phyloP scores from a whole-genome alignment of 371 early-diverging fungal genomes.

The Actinomucor elegans region DNA sequence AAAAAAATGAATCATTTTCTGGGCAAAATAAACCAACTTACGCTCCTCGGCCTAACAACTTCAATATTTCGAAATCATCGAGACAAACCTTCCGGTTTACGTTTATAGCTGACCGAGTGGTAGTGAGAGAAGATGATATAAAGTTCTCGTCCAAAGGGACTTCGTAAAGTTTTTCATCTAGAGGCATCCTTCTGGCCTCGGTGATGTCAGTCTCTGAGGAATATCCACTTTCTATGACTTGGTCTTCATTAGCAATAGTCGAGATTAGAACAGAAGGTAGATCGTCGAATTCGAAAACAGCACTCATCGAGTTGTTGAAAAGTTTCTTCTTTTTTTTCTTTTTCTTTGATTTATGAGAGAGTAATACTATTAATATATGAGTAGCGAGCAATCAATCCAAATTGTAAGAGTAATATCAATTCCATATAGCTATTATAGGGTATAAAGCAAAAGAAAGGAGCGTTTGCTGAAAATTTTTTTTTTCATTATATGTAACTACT shows the following conservation, averaged over 20 bases:
- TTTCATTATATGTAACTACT: too few relatives aligned
- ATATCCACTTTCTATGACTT: conserved; percentile 35
- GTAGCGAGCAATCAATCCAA: conserved; percentile 10
- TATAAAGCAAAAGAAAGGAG: background rate
- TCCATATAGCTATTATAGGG: conserved; percentile 14
- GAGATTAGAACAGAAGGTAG: conserved; percentile 14
- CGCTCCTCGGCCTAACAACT: conserved; percentile 92
- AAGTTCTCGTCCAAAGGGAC: conserved; percentile 35
- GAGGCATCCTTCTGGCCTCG: conserved; percentile 28
- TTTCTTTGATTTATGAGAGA: conserved; percentile 2
- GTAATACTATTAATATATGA: conserved; percentile 7
- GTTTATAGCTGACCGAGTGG: conserved; percentile 19
- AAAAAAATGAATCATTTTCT: background rate
- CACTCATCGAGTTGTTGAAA: conserved; percentile 35
- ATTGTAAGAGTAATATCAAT: conserved; percentile 3
- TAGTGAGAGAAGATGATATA: conserved; percentile 38
- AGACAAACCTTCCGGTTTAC: conserved; percentile 71
- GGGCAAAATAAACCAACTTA: conserved; percentile 10
- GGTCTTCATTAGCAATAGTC: background rate
- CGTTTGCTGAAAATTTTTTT: background rate
- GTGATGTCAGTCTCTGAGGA: conserved; percentile 39
- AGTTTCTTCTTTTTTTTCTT: too few relatives aligned
- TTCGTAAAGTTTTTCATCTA: conserved; percentile 41
- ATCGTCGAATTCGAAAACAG: conserved; percentile 50
- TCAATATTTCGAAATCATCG: conserved; percentile 89